Evolutionary conservation across 495 filamentous ascomycete genomes (phyloP), one percentile per base, ranked within the genome.

Genomic region (Lasiosphaeris hirsuta): DNA sequence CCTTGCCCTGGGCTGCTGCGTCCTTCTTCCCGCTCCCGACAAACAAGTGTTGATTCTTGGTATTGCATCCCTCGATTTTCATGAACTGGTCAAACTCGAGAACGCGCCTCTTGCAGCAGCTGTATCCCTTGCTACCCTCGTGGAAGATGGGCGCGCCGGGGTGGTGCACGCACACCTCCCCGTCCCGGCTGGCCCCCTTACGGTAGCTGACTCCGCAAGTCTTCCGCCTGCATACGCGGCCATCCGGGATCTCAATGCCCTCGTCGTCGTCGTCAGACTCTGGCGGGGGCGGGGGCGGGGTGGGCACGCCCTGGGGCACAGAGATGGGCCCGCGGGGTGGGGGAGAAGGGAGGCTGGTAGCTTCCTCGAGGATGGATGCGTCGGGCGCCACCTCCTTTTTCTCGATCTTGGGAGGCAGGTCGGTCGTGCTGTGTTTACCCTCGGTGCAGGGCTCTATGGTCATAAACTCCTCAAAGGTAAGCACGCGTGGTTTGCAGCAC

Each of bases 391-490:
- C 23, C 39, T 75, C 66, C 53, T 75, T 78, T 71, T 81, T 82
- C 59, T 82, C 81, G 57, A 84, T 76, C 65, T 80, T 72, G 10
- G 79, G 72, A 0, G 85, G 82, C 47, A 85, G 72, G 53, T 84
- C 92, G 56, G 93, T 86, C 4, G 87, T 90, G 52, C 90, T 93
- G 77, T 99, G 94, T 61, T 87, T 94, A 64, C 94, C 94, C 14
- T 86, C 90, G 17, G 95, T 96, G 79, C 94, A 99, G 18, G 95
- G 92, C 33, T 90, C 82, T 62, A 99, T 97, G 47, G 81, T 71
- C 65, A 97, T 89, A 79, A 99, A 99, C 76, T 99, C 94, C 74
- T 99, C 95, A 67, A 99, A 99, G 49, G 93, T 97, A 62, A 99
- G 81, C 61, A 97, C 91, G 72, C 95, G 88, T 56, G 92, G 89